phyloP scores from a whole-genome alignment of 2,329 filamentous ascomycete species.

The Colletotrichum lentis region DNA sequence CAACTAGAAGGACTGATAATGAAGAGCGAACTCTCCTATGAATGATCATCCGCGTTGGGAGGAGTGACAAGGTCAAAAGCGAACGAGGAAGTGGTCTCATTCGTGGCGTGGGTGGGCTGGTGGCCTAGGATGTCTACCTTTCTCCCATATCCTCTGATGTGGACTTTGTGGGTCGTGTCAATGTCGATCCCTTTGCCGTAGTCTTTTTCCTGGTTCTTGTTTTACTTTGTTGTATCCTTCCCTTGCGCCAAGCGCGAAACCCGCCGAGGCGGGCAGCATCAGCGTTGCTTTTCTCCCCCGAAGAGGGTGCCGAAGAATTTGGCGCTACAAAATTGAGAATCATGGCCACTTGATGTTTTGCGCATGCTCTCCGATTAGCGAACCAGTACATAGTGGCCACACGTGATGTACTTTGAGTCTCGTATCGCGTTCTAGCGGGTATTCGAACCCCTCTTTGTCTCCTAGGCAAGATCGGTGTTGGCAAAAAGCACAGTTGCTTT shows the following conservation, averaged over 20 bases:
- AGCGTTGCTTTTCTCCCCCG: slow-evolving; percentile 32
- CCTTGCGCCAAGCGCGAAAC: slow-evolving; percentile 17
- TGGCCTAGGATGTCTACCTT: not conserved
- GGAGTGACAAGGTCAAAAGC: not conserved
- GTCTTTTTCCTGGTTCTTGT: not conserved
- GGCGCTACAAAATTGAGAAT: slow-evolving; percentile 29
- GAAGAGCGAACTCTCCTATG: slow-evolving; percentile 6
- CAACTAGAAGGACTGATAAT: slow-evolving; percentile 26
- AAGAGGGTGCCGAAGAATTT: slow-evolving; percentile 4
- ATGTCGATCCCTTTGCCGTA: not conserved
- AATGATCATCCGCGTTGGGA: not conserved
- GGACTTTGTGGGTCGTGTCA: not conserved
- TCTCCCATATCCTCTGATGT: not conserved
- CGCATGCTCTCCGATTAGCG: not conserved
- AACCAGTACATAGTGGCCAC: no score
- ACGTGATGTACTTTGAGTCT: not conserved
- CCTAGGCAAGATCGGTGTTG: no score
- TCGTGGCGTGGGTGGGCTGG: not conserved
- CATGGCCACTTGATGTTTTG: not conserved
- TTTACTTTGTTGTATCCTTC: not conserved
- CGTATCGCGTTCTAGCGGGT: not conserved
- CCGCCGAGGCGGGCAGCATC: slow-evolving; percentile 33
- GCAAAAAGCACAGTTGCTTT: no score
- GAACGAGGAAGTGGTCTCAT: not conserved
- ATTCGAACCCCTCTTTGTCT: not conserved